These are phyloP conservation scores for Pythium oligandrum DNA, from an alignment of 352 stramenopile genomes.

Conservation along the genomic window DNA sequence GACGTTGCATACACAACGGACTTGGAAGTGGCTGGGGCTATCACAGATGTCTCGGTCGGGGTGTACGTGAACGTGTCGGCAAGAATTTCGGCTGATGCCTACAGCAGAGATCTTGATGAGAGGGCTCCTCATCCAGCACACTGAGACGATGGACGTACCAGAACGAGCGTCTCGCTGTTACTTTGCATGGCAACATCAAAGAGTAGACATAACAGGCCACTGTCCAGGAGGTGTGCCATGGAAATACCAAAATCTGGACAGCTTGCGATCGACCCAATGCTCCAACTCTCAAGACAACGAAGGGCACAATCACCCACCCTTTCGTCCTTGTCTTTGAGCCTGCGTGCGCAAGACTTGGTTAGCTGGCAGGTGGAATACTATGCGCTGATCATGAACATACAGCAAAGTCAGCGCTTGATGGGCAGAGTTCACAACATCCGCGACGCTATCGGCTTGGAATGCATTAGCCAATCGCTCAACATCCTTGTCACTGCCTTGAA, in stretches of 20 bases:
- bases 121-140: no score
- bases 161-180: conserved; percentile 32
- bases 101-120: not conserved
- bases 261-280: conserved; percentile 45
- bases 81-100: conserved; percentile 60
- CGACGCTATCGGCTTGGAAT: conserved; percentile 6
- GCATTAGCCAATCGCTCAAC: not conserved
- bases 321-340: not conserved
- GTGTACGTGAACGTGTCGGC: conserved; percentile 50
- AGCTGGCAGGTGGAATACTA: no score
- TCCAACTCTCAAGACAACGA: conserved; percentile 62
- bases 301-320: conserved; percentile 22
- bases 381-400: not conserved
- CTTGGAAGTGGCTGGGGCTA: no score
- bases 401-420: conserved; percentile 1
- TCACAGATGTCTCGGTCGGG: not conserved
- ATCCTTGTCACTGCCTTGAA: not conserved
- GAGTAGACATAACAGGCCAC: conserved; percentile 36
- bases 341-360: no score
- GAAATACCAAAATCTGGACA: conserved; percentile 46
- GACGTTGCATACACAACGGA: no score
- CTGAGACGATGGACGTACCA: conserved; percentile 20
- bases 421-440: conserved; percentile 8
- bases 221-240: conserved; percentile 28
- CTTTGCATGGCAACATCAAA: conserved; percentile 24